These are phyloP conservation scores for Drechslerella dactyloides DNA, from an alignment of 2,329 filamentous ascomycete genomes.

Conservation along the genomic window DNA sequence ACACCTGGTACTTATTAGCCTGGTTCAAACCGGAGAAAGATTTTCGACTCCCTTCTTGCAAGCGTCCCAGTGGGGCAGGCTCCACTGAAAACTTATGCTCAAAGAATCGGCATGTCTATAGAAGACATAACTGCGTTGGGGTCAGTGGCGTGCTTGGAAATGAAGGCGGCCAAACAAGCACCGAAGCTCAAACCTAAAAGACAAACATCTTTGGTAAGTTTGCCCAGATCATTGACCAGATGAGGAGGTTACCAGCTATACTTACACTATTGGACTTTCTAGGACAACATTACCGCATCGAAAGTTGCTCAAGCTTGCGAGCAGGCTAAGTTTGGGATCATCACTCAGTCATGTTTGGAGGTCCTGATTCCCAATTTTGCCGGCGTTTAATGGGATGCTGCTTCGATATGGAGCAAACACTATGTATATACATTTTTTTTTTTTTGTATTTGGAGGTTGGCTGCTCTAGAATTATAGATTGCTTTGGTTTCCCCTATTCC, in stretches of 20 bases:
- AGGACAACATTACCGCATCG: background rate
- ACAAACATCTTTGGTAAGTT: background rate
- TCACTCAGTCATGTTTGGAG: background rate
- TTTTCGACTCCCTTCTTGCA: constrained; percentile 15
- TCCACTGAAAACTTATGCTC: constrained; percentile 10
- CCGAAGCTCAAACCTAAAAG: background rate
- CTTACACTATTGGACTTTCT: background rate
- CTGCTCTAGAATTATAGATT: background rate
- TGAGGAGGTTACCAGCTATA: background rate
- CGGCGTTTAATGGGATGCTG: background rate
- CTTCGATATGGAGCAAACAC: background rate
- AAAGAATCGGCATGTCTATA: constrained; percentile 2
- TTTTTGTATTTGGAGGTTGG: background rate
- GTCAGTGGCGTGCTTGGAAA: constrained; percentile 2
- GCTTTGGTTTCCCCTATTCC: too few species aligned
- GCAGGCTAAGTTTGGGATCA: background rate
- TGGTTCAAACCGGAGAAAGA: constrained; percentile 22
- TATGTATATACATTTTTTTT: background rate
- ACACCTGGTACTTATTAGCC: background rate
- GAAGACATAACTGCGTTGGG: constrained; percentile 10
- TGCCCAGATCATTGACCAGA: background rate
- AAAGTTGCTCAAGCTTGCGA: background rate
- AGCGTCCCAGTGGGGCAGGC: constrained; percentile 12
- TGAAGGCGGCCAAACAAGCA: background rate
- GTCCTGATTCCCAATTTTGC: background rate